These are phyloP conservation scores for Suhomyces wounanorum DNA, from an alignment of 1,139 yeast genomes.

Conservation along the genomic window DNA sequence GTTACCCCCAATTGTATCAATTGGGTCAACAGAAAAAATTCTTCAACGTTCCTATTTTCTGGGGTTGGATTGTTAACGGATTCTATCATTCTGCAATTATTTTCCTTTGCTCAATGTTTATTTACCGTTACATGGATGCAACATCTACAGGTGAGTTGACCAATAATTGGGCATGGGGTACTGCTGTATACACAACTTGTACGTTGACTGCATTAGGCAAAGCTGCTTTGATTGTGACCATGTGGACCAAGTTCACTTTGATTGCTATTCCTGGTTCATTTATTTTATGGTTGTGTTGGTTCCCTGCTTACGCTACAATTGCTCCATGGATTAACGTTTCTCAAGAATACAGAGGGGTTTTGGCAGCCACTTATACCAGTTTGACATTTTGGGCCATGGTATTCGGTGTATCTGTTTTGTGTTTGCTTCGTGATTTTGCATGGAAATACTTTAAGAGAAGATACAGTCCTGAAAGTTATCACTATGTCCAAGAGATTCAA, in stretches of 20 bases:
- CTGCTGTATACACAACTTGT: slow-evolving; percentile 85
- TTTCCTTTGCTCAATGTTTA: slow-evolving; percentile 69
- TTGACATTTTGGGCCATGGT: slow-evolving; percentile 83
- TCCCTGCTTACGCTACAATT: slow-evolving; percentile 83
- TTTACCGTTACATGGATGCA: slow-evolving; percentile 69
- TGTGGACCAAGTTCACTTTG: slow-evolving; percentile 94
- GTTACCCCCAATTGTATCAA: slow-evolving; percentile 91
- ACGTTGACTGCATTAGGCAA: slow-evolving; percentile 89
- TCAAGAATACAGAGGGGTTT: slow-evolving; percentile 78
- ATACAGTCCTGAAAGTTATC: slow-evolving; percentile 89
- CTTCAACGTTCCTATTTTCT: slow-evolving; percentile 87
- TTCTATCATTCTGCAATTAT: slow-evolving; percentile 90
- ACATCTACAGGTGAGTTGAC: slow-evolving; percentile 70
- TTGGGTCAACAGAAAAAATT: slow-evolving; percentile 87
- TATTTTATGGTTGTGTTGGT: slow-evolving; percentile 76
- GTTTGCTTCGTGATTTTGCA: slow-evolving; percentile 81
- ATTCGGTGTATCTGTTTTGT: slow-evolving; percentile 71
- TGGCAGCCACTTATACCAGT: slow-evolving; percentile 74
- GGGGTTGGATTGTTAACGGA: slow-evolving; percentile 98
- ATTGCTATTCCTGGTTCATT: slow-evolving; percentile 96
- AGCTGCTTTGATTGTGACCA: slow-evolving; percentile 87
- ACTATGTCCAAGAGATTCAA: slow-evolving; percentile 94
- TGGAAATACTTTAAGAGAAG: slow-evolving; percentile 96
- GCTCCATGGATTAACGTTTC: slow-evolving; percentile 88
- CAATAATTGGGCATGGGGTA: slow-evolving; percentile 96